Conservation (phyloP, 2,329 filamentous ascomycete species). For the Penicillium sp. region DNA sequence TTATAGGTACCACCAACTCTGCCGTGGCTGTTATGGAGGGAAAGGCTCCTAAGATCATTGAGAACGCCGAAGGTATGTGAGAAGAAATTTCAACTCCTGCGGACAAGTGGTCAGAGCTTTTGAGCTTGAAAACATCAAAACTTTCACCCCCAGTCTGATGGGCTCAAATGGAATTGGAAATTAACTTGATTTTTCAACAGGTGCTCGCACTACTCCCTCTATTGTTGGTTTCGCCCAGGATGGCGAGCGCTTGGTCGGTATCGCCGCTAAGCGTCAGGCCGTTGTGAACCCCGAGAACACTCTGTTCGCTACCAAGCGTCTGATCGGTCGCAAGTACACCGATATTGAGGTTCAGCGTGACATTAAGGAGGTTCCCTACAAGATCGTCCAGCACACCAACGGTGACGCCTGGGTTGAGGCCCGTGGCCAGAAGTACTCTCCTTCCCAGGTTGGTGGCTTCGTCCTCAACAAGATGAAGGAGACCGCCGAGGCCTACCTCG, state of each 20-base stretch:
- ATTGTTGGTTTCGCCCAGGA: conserved; percentile 95
- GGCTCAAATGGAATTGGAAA: neutral
- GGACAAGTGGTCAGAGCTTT: conserved; percentile 12
- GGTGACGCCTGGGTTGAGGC: conserved; percentile 95
- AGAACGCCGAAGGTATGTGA: conserved; percentile 84
- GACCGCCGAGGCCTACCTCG: conserved; percentile 89
- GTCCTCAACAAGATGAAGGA: conserved; percentile 99
- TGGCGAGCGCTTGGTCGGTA: conserved; percentile 93
- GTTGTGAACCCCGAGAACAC: conserved; percentile 99
- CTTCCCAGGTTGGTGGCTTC: conserved; percentile 97
- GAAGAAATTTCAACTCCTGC: conserved; percentile 17
- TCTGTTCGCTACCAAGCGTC: conserved; percentile 95
- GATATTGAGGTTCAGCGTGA: conserved; percentile 93
- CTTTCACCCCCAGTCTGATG: neutral
- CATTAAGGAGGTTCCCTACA: conserved; percentile 96
- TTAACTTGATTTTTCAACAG: conserved; percentile 45
- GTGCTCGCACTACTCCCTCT: conserved; percentile 87
- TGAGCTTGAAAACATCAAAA: neutral
- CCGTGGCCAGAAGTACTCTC: conserved; percentile 92
- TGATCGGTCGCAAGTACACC: conserved; percentile 96
- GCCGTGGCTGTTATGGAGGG: conserved; percentile 98
- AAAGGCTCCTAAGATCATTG: conserved; percentile 91
- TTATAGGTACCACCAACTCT: conserved; percentile 84
- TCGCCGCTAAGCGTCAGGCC: conserved; percentile 95
- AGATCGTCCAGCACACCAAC: conserved; percentile 95